Conservation (phyloP, 371 early-diverging fungal genomes). For the Mucor velutinosus region DNA sequence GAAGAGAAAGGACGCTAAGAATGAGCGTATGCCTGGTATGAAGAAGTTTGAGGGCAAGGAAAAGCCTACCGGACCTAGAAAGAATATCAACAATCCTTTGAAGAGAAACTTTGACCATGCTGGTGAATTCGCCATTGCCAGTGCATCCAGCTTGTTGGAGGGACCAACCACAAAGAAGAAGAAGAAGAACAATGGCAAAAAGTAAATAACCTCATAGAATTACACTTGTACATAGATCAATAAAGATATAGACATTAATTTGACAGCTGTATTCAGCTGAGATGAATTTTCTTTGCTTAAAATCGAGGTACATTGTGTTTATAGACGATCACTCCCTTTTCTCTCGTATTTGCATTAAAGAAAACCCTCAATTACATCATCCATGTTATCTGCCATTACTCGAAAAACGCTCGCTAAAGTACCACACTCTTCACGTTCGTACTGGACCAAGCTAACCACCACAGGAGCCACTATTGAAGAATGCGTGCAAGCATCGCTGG, state of each 20-base stretch:
- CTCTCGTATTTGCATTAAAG: neutral
- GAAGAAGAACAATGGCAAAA: constrained; percentile 12
- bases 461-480: constrained; percentile 30
- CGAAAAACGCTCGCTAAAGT: neutral
- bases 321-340: neutral
- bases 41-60: constrained; percentile 34
- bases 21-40: constrained; percentile 43
- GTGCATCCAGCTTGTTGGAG: constrained; percentile 20
- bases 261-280: neutral
- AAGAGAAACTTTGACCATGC: constrained; percentile 45
- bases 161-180: constrained; percentile 50
- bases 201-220: neutral
- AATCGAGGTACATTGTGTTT: neutral
- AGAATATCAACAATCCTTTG: constrained; percentile 34
- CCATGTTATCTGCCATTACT: neutral
- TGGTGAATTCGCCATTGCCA: constrained; percentile 48
- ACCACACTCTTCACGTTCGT: constrained; percentile 5
- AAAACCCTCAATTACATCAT: neutral
- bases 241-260: neutral
- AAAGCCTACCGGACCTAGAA: constrained; percentile 25
- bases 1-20: constrained; percentile 52
- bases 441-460: constrained; percentile 34
- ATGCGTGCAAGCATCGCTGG: constrained; percentile 28
- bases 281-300: neutral
- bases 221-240: neutral